Evolutionary conservation across 768 basidiomycete genomes (phyloP), one percentile per base, ranked within the genome.

Genomic region (Kockovaella imperatae): DNA sequence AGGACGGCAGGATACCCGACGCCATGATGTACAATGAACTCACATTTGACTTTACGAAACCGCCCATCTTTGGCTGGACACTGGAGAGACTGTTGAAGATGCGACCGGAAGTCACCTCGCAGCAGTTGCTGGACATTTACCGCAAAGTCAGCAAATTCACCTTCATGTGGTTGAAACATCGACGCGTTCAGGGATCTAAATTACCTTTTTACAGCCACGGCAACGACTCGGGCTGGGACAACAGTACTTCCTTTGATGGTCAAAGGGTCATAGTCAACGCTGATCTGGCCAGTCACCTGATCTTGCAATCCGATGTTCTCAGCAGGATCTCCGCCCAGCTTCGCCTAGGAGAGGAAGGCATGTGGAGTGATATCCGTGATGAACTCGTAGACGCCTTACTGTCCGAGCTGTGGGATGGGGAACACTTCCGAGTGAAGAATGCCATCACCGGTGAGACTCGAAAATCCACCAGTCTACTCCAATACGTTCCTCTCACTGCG

Each of bases 61-160:
- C 41, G n/a, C 41, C 41, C 3, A 42, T 42, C 41, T 42, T 25
- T 23, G 41, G 41, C 41, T 42, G 41, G 41, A 42, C 41, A 2
- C 21, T n/a, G n/a, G n/a, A n/a, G n/a, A n/a, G n/a, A n/a, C 31
- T 34, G 31, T 34, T 34, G 31, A 10, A n/a, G n/a, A 10, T 34
- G 11, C 31, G 31, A 10, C 31, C 13, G 20, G n/a, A n/a, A n/a
- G n/a, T 42, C 41, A 42, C 41, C 2, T 13, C 15, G 23, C n/a
- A 13, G 14, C 41, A 42, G 41, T 26, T 42, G 20, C 14, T n/a
- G 18, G 23, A 8, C 11, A 28, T 42, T 15, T 42, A 42, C 41
- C 23, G 29, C 20, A 42, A 42, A 26, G 41, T 42, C 10, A 14
- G 11, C 21, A 23, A 28, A 20, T 42, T 42, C 41, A 42, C 41